Conservation (phyloP, 2,329 filamentous ascomycete species). For the Xylariaceae sp. region DNA sequence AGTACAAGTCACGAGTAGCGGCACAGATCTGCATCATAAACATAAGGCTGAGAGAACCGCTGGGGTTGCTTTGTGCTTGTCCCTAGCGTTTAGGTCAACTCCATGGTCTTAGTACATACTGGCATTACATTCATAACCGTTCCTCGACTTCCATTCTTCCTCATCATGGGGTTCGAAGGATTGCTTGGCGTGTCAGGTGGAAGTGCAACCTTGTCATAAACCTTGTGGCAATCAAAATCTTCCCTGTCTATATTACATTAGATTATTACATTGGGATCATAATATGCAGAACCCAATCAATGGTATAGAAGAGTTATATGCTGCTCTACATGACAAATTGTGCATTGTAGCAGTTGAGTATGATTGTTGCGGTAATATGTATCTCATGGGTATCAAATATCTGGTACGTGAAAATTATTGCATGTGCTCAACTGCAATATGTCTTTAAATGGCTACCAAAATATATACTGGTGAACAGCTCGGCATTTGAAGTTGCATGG, state of each 20-base stretch:
- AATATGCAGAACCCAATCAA: too few species aligned
- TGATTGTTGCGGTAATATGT: too few species aligned
- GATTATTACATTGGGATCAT: too few species aligned
- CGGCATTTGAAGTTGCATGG: too few species aligned
- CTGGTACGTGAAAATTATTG: too few species aligned
- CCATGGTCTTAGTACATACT: constrained; percentile 3
- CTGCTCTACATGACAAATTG: constrained; percentile 9
- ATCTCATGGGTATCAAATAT: too few species aligned
- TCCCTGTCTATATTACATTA: too few species aligned
- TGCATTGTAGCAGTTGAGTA: neutral
- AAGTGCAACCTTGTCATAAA: constrained; percentile 4
- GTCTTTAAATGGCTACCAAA: too few species aligned
- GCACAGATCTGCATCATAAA: neutral
- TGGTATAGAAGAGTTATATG: too few species aligned
- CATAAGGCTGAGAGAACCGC: neutral
- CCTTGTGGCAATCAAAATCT: constrained; percentile 8
- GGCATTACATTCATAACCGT: neutral
- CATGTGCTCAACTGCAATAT: too few species aligned
- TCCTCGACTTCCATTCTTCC: neutral
- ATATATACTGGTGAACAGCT: too few species aligned
- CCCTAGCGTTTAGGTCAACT: neutral
- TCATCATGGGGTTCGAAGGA: constrained; percentile 9
- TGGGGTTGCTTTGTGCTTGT: neutral
- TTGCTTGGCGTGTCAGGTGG: constrained; percentile 29
- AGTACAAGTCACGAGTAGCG: neutral